Conservation (phyloP, 2,329 filamentous ascomycete species). For the Plectosphaerella sp. region DNA sequence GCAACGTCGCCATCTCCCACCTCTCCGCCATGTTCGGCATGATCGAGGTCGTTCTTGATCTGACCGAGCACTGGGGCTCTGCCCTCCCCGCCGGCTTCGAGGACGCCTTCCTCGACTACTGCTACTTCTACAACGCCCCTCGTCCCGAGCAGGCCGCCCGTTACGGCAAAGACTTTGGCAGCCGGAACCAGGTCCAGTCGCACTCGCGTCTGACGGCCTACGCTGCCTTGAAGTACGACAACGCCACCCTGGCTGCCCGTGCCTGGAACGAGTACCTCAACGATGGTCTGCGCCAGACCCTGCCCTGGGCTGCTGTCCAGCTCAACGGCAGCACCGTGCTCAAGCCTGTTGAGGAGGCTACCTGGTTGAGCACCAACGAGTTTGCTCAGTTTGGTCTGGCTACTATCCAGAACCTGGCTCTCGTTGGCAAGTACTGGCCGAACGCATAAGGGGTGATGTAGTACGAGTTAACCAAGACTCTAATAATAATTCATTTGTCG, state of each 20-base stretch:
- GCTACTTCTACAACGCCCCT: slow-evolving; percentile 49
- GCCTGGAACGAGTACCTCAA: slow-evolving; percentile 52
- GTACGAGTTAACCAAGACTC: too few relatives aligned
- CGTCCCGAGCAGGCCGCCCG: slow-evolving; percentile 44
- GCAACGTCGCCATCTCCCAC: slow-evolving; percentile 48
- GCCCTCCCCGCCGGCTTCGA: slow-evolving; percentile 44
- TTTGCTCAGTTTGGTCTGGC: slow-evolving; percentile 53
- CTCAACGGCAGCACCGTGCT: slow-evolving; percentile 40
- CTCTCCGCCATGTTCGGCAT: slow-evolving; percentile 55
- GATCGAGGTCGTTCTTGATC: slow-evolving; percentile 54
- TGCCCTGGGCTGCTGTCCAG: slow-evolving; percentile 29
- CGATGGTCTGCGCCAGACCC: slow-evolving; percentile 36
- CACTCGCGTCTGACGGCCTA: slow-evolving; percentile 57
- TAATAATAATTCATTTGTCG: too few relatives aligned
- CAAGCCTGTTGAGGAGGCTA: slow-evolving; percentile 46
- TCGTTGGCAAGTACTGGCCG: slow-evolving; percentile 16
- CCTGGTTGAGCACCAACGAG: slow-evolving; percentile 54
- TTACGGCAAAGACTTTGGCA: slow-evolving; percentile 47
- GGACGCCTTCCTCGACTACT: slow-evolving; percentile 55
- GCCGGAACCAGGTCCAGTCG: slow-evolving; percentile 44
- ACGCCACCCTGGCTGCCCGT: slow-evolving; percentile 40
- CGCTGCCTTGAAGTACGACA: slow-evolving; percentile 36
- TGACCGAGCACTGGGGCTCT: slow-evolving; percentile 43
- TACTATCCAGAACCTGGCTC: slow-evolving; percentile 50
- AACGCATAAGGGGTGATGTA: too few relatives aligned